Evolutionary conservation across 108 stramenopile species (phyloP), one percentile per base, ranked within the genome.

Genomic region (Fragilaria radians): DNA sequence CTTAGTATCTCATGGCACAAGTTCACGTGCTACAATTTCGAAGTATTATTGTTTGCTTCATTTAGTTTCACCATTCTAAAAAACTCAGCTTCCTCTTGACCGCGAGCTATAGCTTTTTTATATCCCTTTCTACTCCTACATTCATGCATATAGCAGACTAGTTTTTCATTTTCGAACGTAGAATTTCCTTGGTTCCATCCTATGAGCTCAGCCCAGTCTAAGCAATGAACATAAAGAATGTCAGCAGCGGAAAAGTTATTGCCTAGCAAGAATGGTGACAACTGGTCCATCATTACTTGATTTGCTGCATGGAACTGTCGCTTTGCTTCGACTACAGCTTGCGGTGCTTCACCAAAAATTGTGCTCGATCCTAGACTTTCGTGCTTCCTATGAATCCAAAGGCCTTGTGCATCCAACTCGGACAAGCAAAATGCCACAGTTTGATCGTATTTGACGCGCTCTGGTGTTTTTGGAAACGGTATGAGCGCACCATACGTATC

Each of bases 301-400:
- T 71, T 42, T n/a, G 64, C 65, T 24, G 42, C 49, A 0, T 68
- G 65, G 55, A 86, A 91, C 22, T 86, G 81, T 59, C 83, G 62
- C 48, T 63, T 68, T 4, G 82, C 83, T 46, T 85, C 80, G 7
- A 18, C 28, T 1, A 88, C 89, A 28, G 82, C 83, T 24, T 71
- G 68, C 0, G 86, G 84, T 14, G 79, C 63, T 27, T 65, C 58
- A 7, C 80, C 80, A 68, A 70, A 83, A 61, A 79, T 53, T n/a
- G n/a, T n/a, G n/a, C n/a, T n/a, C 26, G 76, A 45, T 7, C 77
- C 67, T 67, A 88, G 52, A 34, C 51, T 61, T 9, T 59, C 61
- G 52, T 91, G 86, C 65, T 91, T 91, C 7, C 78, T 71, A 53
- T 88, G 82, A 21, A 88, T 84, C 84, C 89, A 88, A 0, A 88